Evolutionary conservation across 352 stramenopile genomes (phyloP).

Genomic region (Labyrinthula sp.): DNA sequence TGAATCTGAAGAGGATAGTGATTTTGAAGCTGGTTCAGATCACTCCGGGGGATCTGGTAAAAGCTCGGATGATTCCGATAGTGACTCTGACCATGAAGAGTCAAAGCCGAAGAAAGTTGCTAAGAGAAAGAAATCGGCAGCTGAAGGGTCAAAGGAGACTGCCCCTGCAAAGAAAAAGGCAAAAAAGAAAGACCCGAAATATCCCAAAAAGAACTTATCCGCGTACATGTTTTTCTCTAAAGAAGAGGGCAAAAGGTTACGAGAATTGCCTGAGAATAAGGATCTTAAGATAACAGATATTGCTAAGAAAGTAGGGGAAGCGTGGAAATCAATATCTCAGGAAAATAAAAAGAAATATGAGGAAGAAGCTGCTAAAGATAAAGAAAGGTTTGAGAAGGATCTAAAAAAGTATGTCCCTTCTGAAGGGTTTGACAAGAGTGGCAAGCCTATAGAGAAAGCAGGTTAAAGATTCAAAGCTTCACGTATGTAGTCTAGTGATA

Average conservation of each 20-base stretch:
- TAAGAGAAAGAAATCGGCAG: background rate
- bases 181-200: conserved; percentile 33
- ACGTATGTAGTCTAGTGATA: no score
- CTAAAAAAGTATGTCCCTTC: conserved; percentile 40
- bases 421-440: conserved; percentile 10
- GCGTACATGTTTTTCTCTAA: conserved; percentile 49
- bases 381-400: conserved; percentile 42
- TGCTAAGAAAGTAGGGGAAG: conserved; percentile 40
- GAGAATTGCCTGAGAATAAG: no score
- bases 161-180: conserved; percentile 42
- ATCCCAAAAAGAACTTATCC: conserved; percentile 6
- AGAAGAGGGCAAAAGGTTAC: conserved; percentile 40
- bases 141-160: conserved; percentile 33
- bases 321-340: conserved; percentile 41
- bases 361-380: conserved; percentile 41
- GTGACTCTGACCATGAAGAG: conserved; percentile 38
- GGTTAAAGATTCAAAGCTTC: no score
- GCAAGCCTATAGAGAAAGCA: conserved; percentile 12
- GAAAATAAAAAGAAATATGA: conserved; percentile 46
- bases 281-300: conserved; percentile 45
- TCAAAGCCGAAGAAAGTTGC: conserved; percentile 39
- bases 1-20: conserved; percentile 22
- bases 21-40: conserved; percentile 26
- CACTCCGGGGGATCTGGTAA: conserved; percentile 10
- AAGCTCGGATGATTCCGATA: conserved; percentile 33